Evolutionary conservation across 306 rosid genomes (phyloP), one percentile per base, ranked within the genome.

Genomic region (Rubus idaeus): DNA sequence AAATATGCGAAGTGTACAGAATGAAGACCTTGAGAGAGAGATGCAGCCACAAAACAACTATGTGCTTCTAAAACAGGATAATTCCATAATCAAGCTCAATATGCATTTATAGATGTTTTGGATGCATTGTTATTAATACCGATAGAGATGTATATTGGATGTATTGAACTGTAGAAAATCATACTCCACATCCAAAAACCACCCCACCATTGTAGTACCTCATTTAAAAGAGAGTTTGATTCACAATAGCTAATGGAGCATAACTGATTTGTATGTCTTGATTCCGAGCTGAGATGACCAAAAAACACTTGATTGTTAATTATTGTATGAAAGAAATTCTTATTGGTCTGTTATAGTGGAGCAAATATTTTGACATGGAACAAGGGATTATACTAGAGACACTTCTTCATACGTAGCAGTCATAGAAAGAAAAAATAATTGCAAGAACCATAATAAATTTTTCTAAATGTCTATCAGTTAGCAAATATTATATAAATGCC

Each of bases 231-330:
- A 84, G 98, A 95, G 83, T 89, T 87, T 51, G 98, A 84, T 78
- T 92, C 92, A 78, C 98, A 95, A 20, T 84, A 89, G 88, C 97
- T 95, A 83, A 95, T 95, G 84, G 98, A 92, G 88, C 98, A 95
- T 81, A 95, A 80, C 89, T 89, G 90, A 83, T 95, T 90, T 63
- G 98, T 92, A 67, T 92, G 91, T 49, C 79, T 84, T 70, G 98
- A 92, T 84, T 86, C 87, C 69, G 82, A 88, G 89, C 98, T 95
- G 93, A 71, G 35, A 77, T 20, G 68, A 67, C 64, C 68, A 67
- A 51, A 16, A 6, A 39, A 42, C 68, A 71, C 10, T 10, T 14
- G 2, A 73, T 62, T 20, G 67, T 73, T 21, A 55, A 13, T 41
- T 30, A 40, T 40, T 20, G 12, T 18, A 6, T 52, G 51, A 72